Percentiles rank a stretch among this genome's conserved stretches.
phyloP scores from a whole-genome alignment of 306 rosid genomes.

The Begonia peltatifolia region DNA sequence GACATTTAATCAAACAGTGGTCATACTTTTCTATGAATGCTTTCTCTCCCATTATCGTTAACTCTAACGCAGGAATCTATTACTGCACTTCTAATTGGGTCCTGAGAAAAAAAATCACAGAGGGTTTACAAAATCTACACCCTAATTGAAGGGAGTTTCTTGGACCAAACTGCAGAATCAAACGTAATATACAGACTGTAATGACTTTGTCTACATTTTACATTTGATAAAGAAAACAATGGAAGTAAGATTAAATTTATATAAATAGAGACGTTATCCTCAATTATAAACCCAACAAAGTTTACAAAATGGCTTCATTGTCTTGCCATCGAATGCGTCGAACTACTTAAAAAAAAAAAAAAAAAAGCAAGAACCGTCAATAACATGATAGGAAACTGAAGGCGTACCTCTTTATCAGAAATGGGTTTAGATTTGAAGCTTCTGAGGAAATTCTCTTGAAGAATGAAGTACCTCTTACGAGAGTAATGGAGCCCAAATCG shows the following conservation, averaged over 20 bases:
- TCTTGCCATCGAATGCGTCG: no score
- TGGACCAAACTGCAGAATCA: no score
- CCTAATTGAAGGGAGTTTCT: neutral
- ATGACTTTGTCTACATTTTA: no score
- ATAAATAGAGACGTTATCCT: no score
- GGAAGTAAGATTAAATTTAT: no score
- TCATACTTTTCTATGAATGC: slow-evolving; percentile 47
- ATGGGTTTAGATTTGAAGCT: slow-evolving; percentile 48
- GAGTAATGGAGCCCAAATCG: slow-evolving; percentile 48
- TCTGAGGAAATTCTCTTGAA: slow-evolving; percentile 42
- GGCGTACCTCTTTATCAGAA: slow-evolving; percentile 41
- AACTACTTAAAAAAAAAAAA: no score
- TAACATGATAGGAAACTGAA: neutral
- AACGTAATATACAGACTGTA: no score
- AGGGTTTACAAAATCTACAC: slow-evolving; percentile 8
- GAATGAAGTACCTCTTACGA: slow-evolving; percentile 54
- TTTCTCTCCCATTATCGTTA: slow-evolving; percentile 72
- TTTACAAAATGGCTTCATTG: no score
- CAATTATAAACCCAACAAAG: no score
- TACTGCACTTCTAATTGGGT: slow-evolving; percentile 62
- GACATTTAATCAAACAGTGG: neutral
- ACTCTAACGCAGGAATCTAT: slow-evolving; percentile 61
- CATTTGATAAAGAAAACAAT: no score
- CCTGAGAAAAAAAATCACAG: slow-evolving; percentile 27
- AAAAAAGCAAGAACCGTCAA: no score